Base-by-base conservation (phyloP, 176 grass and related monocot species). In the Guadua angustifolia region DNA sequence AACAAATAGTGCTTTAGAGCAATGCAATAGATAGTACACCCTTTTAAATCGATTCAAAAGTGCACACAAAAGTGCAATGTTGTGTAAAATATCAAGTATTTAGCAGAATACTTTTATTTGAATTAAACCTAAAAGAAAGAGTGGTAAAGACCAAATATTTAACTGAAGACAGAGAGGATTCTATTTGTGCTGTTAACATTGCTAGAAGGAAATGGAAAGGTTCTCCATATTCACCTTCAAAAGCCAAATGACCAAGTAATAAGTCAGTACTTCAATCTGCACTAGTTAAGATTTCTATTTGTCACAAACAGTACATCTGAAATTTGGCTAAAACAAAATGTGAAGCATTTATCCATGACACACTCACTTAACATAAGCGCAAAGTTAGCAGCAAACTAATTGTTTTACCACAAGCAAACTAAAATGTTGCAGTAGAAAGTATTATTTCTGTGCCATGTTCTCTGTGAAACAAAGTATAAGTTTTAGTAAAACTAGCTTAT, bases 191-290 rank as follows among this genome's bases (percentile, higher is more conserved):
- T 29, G 29, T 29, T 29, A 29, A 29, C 29, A 29, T 29, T 29
- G 29, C 1, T 29, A 29, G 29, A 29, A 29, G 29, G 29, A 29
- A 29, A 29, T 29, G 29, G 29, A 29, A 29, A 29, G 29, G 29
- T 29, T 29, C n/a, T 96, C 93, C 87, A 95, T 94, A 87, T 99
- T 96, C 66, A 99, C 96, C 95, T 98, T 69, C 57, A 85, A 38
- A 82, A 77, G 4, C 21, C 45, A 73, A 83, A 86, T 52, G 5
- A 40, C 24, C 55, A 82, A 55, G 44, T 38, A 62, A 69, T 85
- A 68, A 85, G 63, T 56, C 4, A 52, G 62, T 60, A 69, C 56
- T 84, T 73, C 44, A 17, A 82, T 35, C 62, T 73, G 24, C 57
- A 57, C 7, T 19, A 68, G 64, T 24, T 45, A 74, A 29, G 26